Evolutionary conservation across 140 eudicot genomes (phyloP), one percentile per base, ranked within the genome.

Genomic region (Oenanthe javanica): DNA sequence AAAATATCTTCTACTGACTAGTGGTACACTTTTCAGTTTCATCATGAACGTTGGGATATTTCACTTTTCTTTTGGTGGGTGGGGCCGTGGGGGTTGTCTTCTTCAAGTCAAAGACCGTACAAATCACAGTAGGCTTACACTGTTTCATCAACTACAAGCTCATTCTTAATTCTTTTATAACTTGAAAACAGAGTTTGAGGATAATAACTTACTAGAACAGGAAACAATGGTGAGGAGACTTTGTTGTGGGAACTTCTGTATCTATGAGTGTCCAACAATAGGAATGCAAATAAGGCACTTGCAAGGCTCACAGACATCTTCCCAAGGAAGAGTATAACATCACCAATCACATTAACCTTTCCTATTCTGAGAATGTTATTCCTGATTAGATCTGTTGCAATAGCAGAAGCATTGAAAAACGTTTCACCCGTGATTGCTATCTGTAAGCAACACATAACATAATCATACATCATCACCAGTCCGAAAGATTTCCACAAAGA

Each of bases 341-440:
- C 99, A 55, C 99, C 99, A 51, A 92, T 91, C 27, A 95, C 97
- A 76, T 95, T 95, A 85, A 95, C 99, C 80, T 88, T 89, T 66
- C 99, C 99, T 61, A 95, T 95, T 59, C 97, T 86, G 23, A 91
- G 90, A 23, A 95, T 95, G 82, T 95, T 95, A 79, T 92, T 92
- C 73, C 93, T 95, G 76, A 95, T 95, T 78, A 90, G 81, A 55
- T 92, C 97, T 59, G 99, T 95, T 78, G 99, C 97, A 75, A 89
- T 89, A 84, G 92, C 99, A 23, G 99, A 95, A 63, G 99, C 87
- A 80, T 77, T 88, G 50, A 92, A 92, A 82, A 92, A 95, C 10
- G 96, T 89, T 85, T 95, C 91, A 45, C 99, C 99, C 48, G 92
- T 95, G 75, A 95, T 91, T 31, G 99, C 99, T 84, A 95, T 91